Percentiles rank a stretch among this genome's conserved stretches.
These are phyloP conservation scores for Zygosaccharomyces sapae DNA, from an alignment of 1,139 yeast genomes.

Conservation along the genomic window DNA sequence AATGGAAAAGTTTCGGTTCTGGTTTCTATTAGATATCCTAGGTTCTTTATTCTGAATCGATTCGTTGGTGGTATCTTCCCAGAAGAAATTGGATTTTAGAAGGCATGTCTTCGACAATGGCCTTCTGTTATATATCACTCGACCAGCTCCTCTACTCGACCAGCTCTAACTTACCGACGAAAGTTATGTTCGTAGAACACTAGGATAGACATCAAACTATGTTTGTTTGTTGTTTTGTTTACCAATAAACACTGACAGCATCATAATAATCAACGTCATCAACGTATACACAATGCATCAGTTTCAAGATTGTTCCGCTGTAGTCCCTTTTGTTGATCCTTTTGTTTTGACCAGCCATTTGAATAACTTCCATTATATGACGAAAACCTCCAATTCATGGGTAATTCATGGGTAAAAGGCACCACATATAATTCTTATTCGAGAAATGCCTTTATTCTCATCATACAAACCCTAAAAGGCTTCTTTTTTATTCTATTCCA, in stretches of 20 bases:
- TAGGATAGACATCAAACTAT: not conserved
- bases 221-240: constrained; percentile 1
- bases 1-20: not conserved
- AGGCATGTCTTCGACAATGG: not conserved
- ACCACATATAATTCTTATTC: not conserved
- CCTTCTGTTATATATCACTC: constrained; percentile 2
- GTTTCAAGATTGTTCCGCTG: constrained; percentile 3
- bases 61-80: not conserved
- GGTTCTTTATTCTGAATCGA: not conserved
- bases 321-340: too few species aligned
- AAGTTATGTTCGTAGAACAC: not conserved
- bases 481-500: too few species aligned
- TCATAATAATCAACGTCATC: not conserved
- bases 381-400: not conserved
- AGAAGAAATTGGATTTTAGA: not conserved
- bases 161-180: too few species aligned
- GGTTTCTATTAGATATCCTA: not conserved
- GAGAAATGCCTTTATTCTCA: not conserved
- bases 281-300: not conserved
- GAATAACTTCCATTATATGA: not conserved
- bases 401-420: not conserved
- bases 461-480: not conserved
- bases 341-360: constrained; percentile 4
- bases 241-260: too few species aligned
- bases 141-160: not conserved